Evolutionary conservation across 208 protist species (phyloP).

Genomic region (Wallacemonas sp.): DNA sequence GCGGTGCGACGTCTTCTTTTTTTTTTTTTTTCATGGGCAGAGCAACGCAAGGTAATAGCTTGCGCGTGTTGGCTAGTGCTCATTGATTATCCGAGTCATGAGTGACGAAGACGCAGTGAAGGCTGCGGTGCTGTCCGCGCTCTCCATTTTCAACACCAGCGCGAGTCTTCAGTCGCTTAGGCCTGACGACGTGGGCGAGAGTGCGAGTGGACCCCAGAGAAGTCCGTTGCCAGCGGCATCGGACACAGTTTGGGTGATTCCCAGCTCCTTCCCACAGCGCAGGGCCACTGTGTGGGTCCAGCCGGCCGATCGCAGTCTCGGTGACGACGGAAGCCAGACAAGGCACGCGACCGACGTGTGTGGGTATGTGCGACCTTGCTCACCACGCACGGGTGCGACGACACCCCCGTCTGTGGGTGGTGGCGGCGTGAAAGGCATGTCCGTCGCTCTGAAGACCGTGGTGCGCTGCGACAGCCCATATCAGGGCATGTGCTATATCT

Average conservation of each 20-base stretch:
- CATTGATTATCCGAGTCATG: background rate
- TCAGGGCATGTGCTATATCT: conserved; percentile 34
- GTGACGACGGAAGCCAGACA: no score
- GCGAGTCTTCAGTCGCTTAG: no score
- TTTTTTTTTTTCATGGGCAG: no score
- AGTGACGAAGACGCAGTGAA: background rate
- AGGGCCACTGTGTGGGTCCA: conserved; percentile 40
- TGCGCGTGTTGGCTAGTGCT: background rate
- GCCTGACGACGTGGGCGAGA: no score
- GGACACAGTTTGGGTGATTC: conserved; percentile 26
- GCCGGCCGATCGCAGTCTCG: conserved; percentile 31
- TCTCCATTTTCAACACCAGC: background rate
- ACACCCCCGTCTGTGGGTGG: background rate
- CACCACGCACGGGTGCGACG: background rate
- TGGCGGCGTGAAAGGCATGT: background rate
- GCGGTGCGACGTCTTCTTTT: no score
- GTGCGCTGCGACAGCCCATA: conserved; percentile 13
- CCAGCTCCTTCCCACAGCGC: conserved; percentile 53
- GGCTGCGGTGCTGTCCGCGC: background rate
- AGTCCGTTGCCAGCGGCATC: background rate
- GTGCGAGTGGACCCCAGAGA: background rate
- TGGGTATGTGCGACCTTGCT: background rate
- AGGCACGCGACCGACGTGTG: no score
- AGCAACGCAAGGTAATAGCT: no score
- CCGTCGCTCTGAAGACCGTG: background rate